phyloP scores from a whole-genome alignment of 129 eudicot genomes.

The Chrysanthemum makinoi region DNA sequence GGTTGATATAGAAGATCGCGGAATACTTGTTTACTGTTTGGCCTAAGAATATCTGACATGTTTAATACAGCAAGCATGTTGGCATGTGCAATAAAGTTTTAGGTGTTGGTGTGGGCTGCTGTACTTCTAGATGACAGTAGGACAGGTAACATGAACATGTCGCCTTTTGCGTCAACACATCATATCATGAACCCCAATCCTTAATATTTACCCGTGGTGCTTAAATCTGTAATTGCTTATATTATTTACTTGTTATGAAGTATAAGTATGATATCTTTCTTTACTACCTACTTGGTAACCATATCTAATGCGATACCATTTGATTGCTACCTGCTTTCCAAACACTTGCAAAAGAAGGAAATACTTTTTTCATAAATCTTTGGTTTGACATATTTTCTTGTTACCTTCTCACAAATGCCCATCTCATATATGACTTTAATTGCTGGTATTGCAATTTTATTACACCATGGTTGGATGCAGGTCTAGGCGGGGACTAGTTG shows the following conservation, averaged over 20 bases:
- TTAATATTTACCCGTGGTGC: no score
- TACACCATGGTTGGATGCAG: no score
- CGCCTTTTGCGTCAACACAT: background rate
- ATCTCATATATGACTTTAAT: background rate
- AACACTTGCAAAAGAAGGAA: no score
- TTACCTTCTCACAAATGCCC: background rate
- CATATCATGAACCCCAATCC: no score
- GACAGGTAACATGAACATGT: background rate
- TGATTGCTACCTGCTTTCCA: no score
- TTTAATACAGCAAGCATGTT: background rate
- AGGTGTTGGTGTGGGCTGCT: no score
- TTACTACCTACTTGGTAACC: background rate
- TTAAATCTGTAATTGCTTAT: no score
- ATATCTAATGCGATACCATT: no score
- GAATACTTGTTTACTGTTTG: slow-evolving; percentile 6
- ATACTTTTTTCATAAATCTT: background rate
- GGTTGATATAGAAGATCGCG: background rate
- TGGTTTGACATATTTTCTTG: no score
- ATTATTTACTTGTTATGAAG: no score
- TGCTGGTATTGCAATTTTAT: no score
- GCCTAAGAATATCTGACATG: background rate
- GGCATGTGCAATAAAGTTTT: background rate
- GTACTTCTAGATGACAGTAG: background rate
- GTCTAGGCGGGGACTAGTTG: no score
- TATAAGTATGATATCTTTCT: background rate